Percentiles rank a stretch among this genome's conserved stretches.
phyloP scores from a whole-genome alignment of 164 flowering plant genomes.

The Tetracentron sinense region DNA sequence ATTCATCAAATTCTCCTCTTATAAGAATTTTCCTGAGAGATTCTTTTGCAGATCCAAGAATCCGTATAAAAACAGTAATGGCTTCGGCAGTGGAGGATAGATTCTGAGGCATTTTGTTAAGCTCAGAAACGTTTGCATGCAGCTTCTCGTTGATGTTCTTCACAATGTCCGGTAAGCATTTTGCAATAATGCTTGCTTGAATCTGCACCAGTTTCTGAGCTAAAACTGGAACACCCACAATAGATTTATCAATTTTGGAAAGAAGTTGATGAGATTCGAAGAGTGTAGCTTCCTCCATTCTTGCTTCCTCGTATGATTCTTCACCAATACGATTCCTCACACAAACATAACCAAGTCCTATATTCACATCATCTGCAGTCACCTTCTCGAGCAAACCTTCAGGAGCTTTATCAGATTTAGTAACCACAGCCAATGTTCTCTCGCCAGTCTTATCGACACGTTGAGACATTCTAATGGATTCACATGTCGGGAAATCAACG shows the following conservation, averaged over 20 bases:
- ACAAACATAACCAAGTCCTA: constrained; percentile 42
- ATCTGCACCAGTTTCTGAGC: constrained; percentile 31
- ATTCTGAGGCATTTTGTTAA: constrained; percentile 25
- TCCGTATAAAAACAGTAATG: constrained; percentile 27
- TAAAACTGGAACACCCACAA: constrained; percentile 32
- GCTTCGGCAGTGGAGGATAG: constrained; percentile 26
- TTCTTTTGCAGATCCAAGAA: constrained; percentile 27
- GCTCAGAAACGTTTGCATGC: constrained; percentile 13
- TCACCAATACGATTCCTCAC: constrained; percentile 46
- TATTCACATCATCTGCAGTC: constrained; percentile 40
- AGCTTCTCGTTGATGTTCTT: constrained; percentile 29
- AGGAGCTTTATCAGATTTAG: constrained; percentile 38
- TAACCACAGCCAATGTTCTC: constrained; percentile 47
- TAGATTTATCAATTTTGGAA: too few species aligned
- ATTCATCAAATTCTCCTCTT: constrained; percentile 38
- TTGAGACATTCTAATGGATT: constrained; percentile 53
- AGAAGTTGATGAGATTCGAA: constrained; percentile 29
- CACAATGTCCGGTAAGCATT: constrained; percentile 29
- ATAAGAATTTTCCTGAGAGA: constrained; percentile 27
- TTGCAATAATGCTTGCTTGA: constrained; percentile 27
- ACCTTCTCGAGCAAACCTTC: too few species aligned
- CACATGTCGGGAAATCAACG: constrained; percentile 51
- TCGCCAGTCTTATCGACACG: constrained; percentile 35
- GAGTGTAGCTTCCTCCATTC: constrained; percentile 24
- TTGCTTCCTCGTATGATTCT: constrained; percentile 38